Evolutionary conservation across 208 protist species (phyloP).

Genomic region (Acanthamoeba sp.): DNA sequence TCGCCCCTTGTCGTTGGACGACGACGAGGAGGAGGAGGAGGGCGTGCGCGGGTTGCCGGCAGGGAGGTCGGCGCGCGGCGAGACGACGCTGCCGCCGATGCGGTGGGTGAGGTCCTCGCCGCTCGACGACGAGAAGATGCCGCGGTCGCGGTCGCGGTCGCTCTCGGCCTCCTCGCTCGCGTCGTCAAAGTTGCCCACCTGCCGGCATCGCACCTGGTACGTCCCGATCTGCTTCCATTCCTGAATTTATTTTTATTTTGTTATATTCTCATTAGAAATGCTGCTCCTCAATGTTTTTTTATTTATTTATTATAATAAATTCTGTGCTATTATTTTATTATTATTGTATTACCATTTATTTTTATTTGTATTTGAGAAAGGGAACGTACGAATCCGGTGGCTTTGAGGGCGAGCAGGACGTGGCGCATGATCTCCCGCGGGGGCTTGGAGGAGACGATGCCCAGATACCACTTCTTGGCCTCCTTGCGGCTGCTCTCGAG

Average conservation of each 20-base stretch:
- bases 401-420: conserved; percentile 33
- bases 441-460: conserved; percentile 21
- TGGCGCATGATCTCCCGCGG: conserved; percentile 63
- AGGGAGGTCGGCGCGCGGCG: not conserved
- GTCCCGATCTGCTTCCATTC: conserved; percentile 45
- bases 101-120: not conserved
- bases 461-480: conserved; percentile 63
- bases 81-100: not conserved
- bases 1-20: not conserved
- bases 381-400: conserved; percentile 26
- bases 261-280: no score
- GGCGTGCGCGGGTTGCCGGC: not conserved
- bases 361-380: no score
- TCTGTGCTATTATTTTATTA: no score
- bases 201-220: conserved; percentile 37
- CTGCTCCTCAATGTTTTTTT: no score
- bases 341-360: no score
- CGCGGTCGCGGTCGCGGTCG: not conserved
- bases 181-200: not conserved
- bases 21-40: no score
- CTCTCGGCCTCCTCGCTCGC: not conserved
- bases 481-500: conserved; percentile 32
- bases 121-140: conserved; percentile 19
- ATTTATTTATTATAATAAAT: no score
- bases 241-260: not conserved